Evolutionary conservation across 2,329 filamentous ascomycete species (phyloP).

Genomic region (Cladosporium cucumerinum): DNA sequence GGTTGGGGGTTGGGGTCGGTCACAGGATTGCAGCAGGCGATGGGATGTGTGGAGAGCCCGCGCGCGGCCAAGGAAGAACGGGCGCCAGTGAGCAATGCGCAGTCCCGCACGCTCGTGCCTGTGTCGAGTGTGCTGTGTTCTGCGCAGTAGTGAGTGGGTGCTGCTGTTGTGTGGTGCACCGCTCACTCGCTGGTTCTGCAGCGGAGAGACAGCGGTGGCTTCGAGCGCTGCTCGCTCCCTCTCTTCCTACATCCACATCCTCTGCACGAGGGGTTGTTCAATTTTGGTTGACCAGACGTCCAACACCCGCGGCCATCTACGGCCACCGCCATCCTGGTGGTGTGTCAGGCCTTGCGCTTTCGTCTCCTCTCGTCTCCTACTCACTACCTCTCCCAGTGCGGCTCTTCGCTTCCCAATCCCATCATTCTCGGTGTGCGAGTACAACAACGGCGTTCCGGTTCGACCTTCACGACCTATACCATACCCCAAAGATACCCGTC

Average conservation of each 20-base stretch:
- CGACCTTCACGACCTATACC: conserved; percentile 3
- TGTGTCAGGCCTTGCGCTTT: conserved; percentile 33
- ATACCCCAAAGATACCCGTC: conserved; percentile 19
- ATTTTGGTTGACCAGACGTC: conserved; percentile 17
- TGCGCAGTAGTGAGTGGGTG: neutral
- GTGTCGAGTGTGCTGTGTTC: conserved; percentile 1
- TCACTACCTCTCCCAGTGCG: conserved; percentile 1
- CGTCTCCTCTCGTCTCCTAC: conserved; percentile 20
- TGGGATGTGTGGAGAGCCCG: neutral
- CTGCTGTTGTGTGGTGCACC: neutral
- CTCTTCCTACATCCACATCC: conserved; percentile 16
- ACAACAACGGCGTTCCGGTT: conserved; percentile 20
- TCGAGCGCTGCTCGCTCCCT: neutral
- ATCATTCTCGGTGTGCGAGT: conserved; percentile 14
- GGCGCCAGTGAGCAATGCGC: conserved; percentile 1
- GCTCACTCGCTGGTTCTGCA: neutral
- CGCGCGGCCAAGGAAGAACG: conserved; percentile 6
- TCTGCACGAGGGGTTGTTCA: conserved; percentile 13
- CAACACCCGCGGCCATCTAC: conserved; percentile 27
- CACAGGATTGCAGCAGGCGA: conserved; percentile 4
- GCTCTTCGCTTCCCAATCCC: conserved; percentile 4
- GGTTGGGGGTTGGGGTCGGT: conserved; percentile 6
- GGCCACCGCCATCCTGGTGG: conserved; percentile 35
- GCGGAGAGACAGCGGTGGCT: neutral
- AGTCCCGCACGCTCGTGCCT: conserved; percentile 3